phyloP scores from a whole-genome alignment of 495 filamentous ascomycete species.

The Pyrenula aspistea region DNA sequence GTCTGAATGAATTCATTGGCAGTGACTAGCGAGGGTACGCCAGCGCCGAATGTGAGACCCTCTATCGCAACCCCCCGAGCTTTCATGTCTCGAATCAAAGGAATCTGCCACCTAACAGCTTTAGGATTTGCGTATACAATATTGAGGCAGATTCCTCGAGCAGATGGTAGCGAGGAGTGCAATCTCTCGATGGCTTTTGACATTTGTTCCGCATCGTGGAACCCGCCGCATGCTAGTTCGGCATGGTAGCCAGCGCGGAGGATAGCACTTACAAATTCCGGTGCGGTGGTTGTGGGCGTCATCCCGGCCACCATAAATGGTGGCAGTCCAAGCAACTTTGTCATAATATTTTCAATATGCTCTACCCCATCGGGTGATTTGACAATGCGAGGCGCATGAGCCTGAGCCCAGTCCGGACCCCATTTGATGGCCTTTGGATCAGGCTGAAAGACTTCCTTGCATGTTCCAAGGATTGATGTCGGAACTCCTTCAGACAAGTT shows the following conservation, averaged over 20 bases:
- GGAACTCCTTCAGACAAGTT: neutral
- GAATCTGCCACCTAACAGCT: conserved; percentile 24
- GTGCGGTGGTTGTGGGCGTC: conserved; percentile 28
- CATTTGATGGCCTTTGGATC: neutral
- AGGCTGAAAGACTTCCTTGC: neutral
- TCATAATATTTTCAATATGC: conserved; percentile 22
- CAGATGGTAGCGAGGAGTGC: conserved; percentile 12
- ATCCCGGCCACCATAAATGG: conserved; percentile 31
- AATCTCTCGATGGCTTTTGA: conserved; percentile 18
- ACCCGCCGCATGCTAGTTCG: conserved; percentile 27
- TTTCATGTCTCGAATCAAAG: conserved; percentile 15
- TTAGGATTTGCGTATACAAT: conserved; percentile 27
- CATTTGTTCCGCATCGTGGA: conserved; percentile 14
- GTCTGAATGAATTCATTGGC: conserved; percentile 33
- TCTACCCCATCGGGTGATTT: conserved; percentile 3
- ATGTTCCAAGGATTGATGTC: neutral
- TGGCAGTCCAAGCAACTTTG: conserved; percentile 19
- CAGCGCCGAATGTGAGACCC: conserved; percentile 34
- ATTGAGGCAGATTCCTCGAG: conserved; percentile 25
- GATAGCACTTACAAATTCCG: conserved; percentile 24
- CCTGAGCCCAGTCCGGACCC: conserved; percentile 8
- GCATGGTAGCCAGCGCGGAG: conserved; percentile 29
- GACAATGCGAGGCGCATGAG: conserved; percentile 14
- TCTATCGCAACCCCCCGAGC: conserved; percentile 18
- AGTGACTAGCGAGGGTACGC: conserved; percentile 36